These are phyloP conservation scores for Fusarium circinatum DNA, from an alignment of 2,329 filamentous ascomycete genomes.

Conservation along the genomic window DNA sequence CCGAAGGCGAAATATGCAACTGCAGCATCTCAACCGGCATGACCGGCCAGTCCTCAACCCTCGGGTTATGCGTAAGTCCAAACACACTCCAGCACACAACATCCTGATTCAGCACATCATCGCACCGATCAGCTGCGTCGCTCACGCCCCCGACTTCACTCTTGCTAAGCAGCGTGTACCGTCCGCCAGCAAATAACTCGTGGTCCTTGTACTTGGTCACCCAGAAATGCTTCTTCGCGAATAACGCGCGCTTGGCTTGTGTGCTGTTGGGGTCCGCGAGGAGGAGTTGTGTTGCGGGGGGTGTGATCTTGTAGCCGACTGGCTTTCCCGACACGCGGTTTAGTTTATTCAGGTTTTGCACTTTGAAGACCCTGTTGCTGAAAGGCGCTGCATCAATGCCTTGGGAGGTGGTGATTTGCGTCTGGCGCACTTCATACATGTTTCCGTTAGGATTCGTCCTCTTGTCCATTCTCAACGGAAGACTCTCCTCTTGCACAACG, in stretches of 20 bases:
- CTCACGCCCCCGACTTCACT: constrained; percentile 2
- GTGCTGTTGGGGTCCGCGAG: constrained; percentile 54
- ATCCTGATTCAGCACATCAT: constrained; percentile 19
- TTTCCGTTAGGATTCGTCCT: constrained; percentile 61
- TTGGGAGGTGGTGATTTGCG: constrained; percentile 54
- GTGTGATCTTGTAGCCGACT: constrained; percentile 60
- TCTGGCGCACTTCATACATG: constrained; percentile 55
- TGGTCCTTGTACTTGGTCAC: constrained; percentile 58
- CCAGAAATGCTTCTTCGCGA: constrained; percentile 58
- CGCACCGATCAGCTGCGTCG: constrained; percentile 7
- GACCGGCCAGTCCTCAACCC: constrained; percentile 8
- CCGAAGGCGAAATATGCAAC: constrained; percentile 4
- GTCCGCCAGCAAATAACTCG: constrained; percentile 57
- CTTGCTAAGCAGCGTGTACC: constrained; percentile 48
- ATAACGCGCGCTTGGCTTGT: constrained; percentile 54
- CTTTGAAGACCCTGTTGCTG: constrained; percentile 61
- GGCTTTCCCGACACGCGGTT: constrained; percentile 59
- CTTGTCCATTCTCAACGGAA: constrained; percentile 55
- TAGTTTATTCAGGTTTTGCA: constrained; percentile 55
- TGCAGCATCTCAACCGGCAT: constrained; percentile 23
- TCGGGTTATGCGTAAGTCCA: constrained; percentile 9
- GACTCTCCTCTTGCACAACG: constrained; percentile 55
- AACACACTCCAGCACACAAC: constrained; percentile 17
- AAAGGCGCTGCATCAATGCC: constrained; percentile 61
- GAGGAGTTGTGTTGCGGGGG: constrained; percentile 52